These are phyloP conservation scores for Sonneratia caseolaris DNA, from an alignment of 345 rosid species.

Conservation along the genomic window DNA sequence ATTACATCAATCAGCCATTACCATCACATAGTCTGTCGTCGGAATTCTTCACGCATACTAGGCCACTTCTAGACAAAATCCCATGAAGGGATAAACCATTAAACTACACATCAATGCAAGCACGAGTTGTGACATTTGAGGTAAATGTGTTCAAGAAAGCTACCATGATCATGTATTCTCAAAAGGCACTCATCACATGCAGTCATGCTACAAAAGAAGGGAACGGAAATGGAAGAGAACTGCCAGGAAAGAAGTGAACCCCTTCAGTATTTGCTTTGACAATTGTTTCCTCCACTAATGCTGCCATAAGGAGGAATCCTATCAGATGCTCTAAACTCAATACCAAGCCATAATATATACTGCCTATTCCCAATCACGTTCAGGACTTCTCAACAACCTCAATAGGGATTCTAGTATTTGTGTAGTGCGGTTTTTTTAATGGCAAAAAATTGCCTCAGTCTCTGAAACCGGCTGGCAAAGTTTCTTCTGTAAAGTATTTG, in stretches of 20 bases:
- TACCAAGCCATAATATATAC: background rate
- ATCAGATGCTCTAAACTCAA: background rate
- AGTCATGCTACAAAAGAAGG: background rate
- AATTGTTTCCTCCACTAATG: background rate
- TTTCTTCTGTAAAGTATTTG: slow-evolving; percentile 76
- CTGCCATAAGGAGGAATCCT: background rate
- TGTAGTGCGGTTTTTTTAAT: background rate
- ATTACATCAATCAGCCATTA: background rate
- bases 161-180: background rate
- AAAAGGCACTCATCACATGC: background rate
- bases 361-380: background rate
- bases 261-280: background rate
- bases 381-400: background rate
- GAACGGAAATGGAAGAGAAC: background rate
- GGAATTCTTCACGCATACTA: background rate
- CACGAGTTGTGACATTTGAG: background rate
- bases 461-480: slow-evolving; percentile 46
- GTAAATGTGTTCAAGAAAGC: background rate
- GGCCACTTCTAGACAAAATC: background rate
- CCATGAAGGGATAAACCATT: background rate
- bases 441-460: slow-evolving; percentile 18
- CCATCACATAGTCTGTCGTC: background rate
- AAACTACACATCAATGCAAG: background rate
- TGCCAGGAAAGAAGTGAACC: background rate
- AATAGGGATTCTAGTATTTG: background rate